Evolutionary conservation across 1,139 yeast genomes (phyloP), one percentile per base, ranked within the genome.

Genomic region (Candida glucosophila): DNA sequence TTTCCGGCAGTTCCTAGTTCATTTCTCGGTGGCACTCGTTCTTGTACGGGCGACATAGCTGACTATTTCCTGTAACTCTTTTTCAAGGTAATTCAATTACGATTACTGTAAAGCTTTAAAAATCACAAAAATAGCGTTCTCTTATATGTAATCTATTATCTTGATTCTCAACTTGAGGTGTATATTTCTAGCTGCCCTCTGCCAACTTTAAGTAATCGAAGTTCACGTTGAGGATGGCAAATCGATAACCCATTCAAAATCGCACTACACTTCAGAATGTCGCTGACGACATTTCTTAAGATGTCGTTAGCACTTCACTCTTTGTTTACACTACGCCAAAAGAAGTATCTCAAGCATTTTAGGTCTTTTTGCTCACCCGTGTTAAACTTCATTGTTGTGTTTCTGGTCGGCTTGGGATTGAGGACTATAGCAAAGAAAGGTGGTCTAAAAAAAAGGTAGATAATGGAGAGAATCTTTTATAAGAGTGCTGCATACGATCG

Each of bases 401-500:
- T 16, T 16, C 8, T 7, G 22, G 22, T 12, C 11, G 11, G 22
- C 10, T 19, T 19, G 7, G 22, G 11, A 19, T 9, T 9, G 10
- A 7, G 11, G 11, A 19, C 22, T 8, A 19, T 9, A 16, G n/a
- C 8, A n/a, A 16, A n/a, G 18, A 16, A 16, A 16, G 18, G n/a
- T 8, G 8, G n/a, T 8, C 8, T 8, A n/a, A 16, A 16, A 16
- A 16, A 16, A 16, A 16, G n/a, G n/a, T 8, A 15, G 15, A 17
- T 12, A 11, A 64, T 64, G 71, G 69, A 64, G 17, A 44, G 70
- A 22, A 75, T 78, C 12, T 74, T 79, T 40, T 78, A 72, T 52
- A 61, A 64, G 36, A 58, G 85, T 2, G 68, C 64, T 29, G 59
- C 77, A 1, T 45, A 52, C 15, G 90, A 80, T 44, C 81, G 82